Percentiles rank a stretch among this genome's conserved stretches.
Conservation (phyloP, 1,139 yeast species). For the Torulaspora globosa region DNA sequence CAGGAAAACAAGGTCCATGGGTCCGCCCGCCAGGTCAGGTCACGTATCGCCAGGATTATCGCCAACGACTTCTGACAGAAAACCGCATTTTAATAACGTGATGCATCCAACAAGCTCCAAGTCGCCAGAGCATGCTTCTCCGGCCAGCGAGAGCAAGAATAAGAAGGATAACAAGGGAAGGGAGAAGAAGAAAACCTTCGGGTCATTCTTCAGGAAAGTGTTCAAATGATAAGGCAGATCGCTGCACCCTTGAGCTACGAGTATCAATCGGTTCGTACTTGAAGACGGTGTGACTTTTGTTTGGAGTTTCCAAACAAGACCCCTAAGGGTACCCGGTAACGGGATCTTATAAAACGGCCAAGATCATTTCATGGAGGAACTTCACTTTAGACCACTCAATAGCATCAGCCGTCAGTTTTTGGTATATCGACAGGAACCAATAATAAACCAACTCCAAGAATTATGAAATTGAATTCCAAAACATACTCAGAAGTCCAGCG, state of each 20-base stretch:
- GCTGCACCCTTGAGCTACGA: too few relatives aligned
- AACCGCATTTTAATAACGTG: not conserved
- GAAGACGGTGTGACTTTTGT: slow-evolving; percentile 1
- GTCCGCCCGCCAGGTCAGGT: slow-evolving; percentile 4
- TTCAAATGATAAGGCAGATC: slow-evolving; percentile 12
- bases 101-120: slow-evolving; percentile 5
- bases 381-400: too few relatives aligned
- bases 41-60: slow-evolving; percentile 7
- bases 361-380: not conserved
- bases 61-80: slow-evolving; percentile 4
- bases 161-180: slow-evolving; percentile 15
- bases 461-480: slow-evolving; percentile 28
- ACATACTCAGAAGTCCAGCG: slow-evolving; percentile 29
- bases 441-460: not conserved
- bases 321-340: slow-evolving; percentile 1
- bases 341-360: not conserved
- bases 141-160: slow-evolving; percentile 3
- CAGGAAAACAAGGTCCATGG: slow-evolving; percentile 25
- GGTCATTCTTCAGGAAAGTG: slow-evolving; percentile 26
- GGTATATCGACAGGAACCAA: not conserved
- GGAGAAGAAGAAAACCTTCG: slow-evolving; percentile 13
- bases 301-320: not conserved
- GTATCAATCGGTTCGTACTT: not conserved
- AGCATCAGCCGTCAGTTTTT: too few relatives aligned
- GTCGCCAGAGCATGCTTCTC: slow-evolving; percentile 4